Base-by-base conservation (phyloP, 495 filamentous ascomycete species). In the Letharia lupina region DNA sequence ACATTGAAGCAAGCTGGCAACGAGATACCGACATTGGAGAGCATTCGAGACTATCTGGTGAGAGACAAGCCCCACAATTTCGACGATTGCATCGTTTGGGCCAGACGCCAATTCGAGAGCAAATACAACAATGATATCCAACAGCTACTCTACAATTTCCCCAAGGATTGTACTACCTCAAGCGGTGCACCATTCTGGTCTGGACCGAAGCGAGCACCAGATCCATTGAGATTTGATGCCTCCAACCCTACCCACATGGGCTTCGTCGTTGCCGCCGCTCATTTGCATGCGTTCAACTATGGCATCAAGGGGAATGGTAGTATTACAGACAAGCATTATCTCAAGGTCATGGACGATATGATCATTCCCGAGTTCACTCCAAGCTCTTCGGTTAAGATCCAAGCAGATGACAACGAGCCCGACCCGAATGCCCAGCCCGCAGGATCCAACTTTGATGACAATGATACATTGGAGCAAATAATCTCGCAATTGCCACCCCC, bases 261-360 rank as follows among this genome's bases (percentile, higher is more conserved):
- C 37, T 99, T 96, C 73, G 78, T 98, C 61, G 84, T 93, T 66
- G 89, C 94, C 44, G 94, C 85, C 7, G 91, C 94, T 35, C 92
- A 96, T 74, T 83, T 99, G 33, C 95, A 96, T 73, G 94, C 92
- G 5, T 99, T 94, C 84, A 99, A 99, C 78, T 99, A 97, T 73
- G 89, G 88, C 48, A 95, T 99, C 74, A 93, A 95, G 69, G 78
- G 84, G n/a, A 89, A 88, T 60, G 84, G 80, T 62, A 85, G 80
- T 58, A 80, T 87, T 44, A 83, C 85, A 63, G 84, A 87, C 71
- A 77, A 81, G 6, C 86, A 89, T 56, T 93, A 91, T 73, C 65
- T 82, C 60, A 86, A 88, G 70, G 86, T 96, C 12, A 81, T 98
- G 60, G 89, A 94, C 62, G 85, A 91, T 70, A 94, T 97, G 88